Base-by-base conservation (phyloP, 2,329 filamentous ascomycete genomes). In the Fusarium brachygibbosum region DNA sequence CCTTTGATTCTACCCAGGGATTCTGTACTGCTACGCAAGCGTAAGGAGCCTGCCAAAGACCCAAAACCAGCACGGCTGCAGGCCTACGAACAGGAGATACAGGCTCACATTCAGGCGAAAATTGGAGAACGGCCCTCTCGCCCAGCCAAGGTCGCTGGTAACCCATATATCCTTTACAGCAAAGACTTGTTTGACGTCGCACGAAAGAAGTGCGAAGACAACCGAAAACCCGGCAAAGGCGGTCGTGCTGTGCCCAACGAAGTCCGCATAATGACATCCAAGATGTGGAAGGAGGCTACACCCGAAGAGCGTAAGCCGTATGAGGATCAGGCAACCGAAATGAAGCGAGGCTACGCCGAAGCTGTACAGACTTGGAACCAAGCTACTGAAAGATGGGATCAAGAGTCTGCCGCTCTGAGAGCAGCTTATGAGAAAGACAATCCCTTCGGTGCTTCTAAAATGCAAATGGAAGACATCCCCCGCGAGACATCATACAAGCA, bases 111-210 rank as follows among this genome's bases (percentile, higher is more conserved):
- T 57, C 77, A 81, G 38, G 76, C 81, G 11, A 80, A 83, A 69
- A 87, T 97, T 45, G 95, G 95, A n/a, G 87, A 91, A 19, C 88
- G 91, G 6, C 92, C 93, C 0, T 81, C 86, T 58, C 90, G 88
- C 52, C 94, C 95, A 6, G 82, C 84, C 52, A 93, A 95, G 69
- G 86, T 90, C 1, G 89, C 91, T 0, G 89, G 91, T 6, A 98
- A 97, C 75, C 92, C 95, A 0, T 98, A 97, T 79, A 86, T 97
- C 29, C 86, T 98, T 50, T 99, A 92, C 80, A 95, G 94, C 77
- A 97, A 94, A 71, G 90, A 86, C 6, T 86, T 91, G 74, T 91
- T 89, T 75, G 90, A 93, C n/a, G 79, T 80, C 23, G 88, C 87
- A 11, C 84, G 87, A 57, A 81, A 79, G 64, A 82, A 80, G 48